Evolutionary conservation across 164 flowering plant genomes (phyloP).

Genomic region (Chimonanthus salicifolius): DNA sequence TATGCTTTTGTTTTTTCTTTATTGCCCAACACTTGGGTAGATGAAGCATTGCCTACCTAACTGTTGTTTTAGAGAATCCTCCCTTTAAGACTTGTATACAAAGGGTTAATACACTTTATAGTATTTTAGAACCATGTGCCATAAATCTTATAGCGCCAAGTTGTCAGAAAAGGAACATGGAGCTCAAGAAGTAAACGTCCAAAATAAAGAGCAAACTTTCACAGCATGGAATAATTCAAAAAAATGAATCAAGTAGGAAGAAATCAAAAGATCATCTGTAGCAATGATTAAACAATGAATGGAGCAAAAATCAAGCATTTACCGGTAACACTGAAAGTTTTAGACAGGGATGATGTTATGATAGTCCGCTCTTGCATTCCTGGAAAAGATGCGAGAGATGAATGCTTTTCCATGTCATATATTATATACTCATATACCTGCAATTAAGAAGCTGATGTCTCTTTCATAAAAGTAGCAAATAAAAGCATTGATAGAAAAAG

Average conservation of each 20-base stretch:
- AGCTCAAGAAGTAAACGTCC: background rate
- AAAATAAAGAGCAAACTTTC: background rate
- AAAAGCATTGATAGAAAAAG: background rate
- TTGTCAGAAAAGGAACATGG: background rate
- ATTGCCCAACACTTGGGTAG: too few relatives aligned
- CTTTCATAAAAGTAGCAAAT: background rate
- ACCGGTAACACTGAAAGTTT: conserved; percentile 79
- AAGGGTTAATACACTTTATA: too few relatives aligned
- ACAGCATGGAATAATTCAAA: background rate
- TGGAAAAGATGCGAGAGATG: conserved; percentile 70
- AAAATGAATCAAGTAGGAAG: background rate
- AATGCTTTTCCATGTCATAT: conserved; percentile 51
- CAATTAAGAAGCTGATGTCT: background rate
- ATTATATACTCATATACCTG: conserved; percentile 85
- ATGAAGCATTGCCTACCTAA: too few relatives aligned
- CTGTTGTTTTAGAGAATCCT: too few relatives aligned
- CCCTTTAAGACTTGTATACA: too few relatives aligned
- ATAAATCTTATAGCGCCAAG: background rate
- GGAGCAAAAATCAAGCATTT: background rate
- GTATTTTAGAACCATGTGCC: too few relatives aligned
- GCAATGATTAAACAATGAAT: conserved; percentile 5
- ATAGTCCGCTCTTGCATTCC: conserved; percentile 76
- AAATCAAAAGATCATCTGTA: conserved; percentile 38
- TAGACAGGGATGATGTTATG: conserved; percentile 77
- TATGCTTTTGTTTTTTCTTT: too few relatives aligned